phyloP scores from a whole-genome alignment of 139 green algal genomes.

The Chlamydomonas applanata region DNA sequence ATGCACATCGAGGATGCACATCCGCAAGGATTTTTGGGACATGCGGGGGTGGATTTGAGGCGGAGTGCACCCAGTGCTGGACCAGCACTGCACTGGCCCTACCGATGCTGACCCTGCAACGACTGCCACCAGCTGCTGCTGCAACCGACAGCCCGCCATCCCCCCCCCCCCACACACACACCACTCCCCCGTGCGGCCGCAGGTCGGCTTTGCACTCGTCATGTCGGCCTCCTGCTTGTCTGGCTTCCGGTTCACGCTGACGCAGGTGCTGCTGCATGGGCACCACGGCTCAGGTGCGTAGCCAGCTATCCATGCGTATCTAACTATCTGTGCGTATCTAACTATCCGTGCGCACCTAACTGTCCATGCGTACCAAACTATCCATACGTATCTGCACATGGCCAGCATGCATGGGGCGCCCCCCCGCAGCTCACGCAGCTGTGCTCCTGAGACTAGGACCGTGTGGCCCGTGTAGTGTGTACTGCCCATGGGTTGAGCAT shows the following conservation, averaged over 20 bases:
- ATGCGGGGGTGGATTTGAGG: no score
- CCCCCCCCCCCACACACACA: no score
- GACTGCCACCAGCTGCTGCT: no score
- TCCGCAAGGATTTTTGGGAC: no score
- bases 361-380: background rate
- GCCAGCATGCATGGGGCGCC: background rate
- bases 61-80: no score
- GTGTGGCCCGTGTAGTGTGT: background rate
- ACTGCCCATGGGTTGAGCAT: background rate
- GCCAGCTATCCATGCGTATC: background rate
- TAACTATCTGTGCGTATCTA: background rate
- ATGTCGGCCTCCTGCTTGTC: slow-evolving; percentile 79
- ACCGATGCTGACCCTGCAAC: no score
- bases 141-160: no score
- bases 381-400: no score
- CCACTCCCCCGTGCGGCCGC: no score
- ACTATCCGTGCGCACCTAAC: background rate
- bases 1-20: no score
- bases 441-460: background rate
- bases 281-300: background rate
- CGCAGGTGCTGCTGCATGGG: slow-evolving; percentile 80
- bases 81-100: no score
- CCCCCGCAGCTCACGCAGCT: background rate
- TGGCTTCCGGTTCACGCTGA: slow-evolving; percentile 90
- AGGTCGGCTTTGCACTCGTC: slow-evolving; percentile 75